Conservation (phyloP, 495 filamentous ascomycete species). For the Aspergillus saccharolyticus region DNA sequence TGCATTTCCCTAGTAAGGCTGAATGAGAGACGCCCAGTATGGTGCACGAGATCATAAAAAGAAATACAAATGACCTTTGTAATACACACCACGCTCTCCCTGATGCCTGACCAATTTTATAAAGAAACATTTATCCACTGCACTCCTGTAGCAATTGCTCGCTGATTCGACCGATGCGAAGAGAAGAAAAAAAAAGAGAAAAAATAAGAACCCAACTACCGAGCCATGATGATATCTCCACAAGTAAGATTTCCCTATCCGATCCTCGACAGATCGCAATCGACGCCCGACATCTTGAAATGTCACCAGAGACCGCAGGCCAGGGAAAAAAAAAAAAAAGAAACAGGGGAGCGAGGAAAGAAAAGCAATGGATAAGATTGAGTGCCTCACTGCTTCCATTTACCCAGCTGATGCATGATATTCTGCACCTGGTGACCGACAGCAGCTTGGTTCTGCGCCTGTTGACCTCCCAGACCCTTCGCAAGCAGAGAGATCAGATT, state of each 20-base stretch:
- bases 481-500: constrained; percentile 44
- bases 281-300: constrained; percentile 16
- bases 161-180: constrained; percentile 7
- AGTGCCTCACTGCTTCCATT: constrained; percentile 53
- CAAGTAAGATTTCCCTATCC: constrained; percentile 8
- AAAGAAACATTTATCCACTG: constrained; percentile 5
- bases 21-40: not conserved
- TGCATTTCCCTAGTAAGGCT: constrained; percentile 1
- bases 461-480: constrained; percentile 36
- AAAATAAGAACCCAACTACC: constrained; percentile 5
- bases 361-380: not conserved
- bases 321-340: constrained; percentile 11
- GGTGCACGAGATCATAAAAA: not conserved
- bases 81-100: not conserved
- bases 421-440: constrained; percentile 50
- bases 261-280: constrained; percentile 15
- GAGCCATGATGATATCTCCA: constrained; percentile 9
- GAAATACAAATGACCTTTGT: not conserved
- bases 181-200: constrained; percentile 3
- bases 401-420: constrained; percentile 57
- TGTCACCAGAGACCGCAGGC: constrained; percentile 9
- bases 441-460: constrained; percentile 37
- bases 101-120: not conserved
- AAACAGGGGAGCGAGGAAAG: constrained; percentile 14
- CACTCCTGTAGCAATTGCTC: constrained; percentile 10